Base-by-base conservation (phyloP, 2,329 filamentous ascomycete species). In the Neonectria faginata region DNA sequence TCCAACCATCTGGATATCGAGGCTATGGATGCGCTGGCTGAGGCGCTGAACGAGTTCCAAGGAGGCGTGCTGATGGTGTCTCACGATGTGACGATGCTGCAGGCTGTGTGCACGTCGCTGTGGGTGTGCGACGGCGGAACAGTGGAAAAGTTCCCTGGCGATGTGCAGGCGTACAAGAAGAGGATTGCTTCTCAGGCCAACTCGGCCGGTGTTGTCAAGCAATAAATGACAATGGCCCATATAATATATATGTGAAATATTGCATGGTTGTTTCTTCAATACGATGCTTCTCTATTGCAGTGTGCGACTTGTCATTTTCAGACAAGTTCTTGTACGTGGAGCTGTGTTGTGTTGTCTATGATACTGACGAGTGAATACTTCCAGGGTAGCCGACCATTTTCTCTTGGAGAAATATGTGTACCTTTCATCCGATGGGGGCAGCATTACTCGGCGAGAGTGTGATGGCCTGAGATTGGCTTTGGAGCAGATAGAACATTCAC, bases 1-100 rank as follows among this genome's bases (percentile, higher is more conserved):
- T 97, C 93, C 69, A 99, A 99, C 84, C 96, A 99, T 80, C 84
- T 99, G 74, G 96, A 99, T 88, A 98, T 99, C 73, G 96, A 99
- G 80, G 96, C 96, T 69, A 97, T 99, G 96, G 96, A 99, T 79
- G 95, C 96, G 11, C 84, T 99, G 57, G 91, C 93, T 5, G 89
- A 91, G 31, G 96, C 96, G 16, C 84, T 99, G 72, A 87, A 89
- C 72, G 88, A 90, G 69, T 99, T 98, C 82, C 88, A 97, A 81
- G 96, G 96, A 66, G 96, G 96, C 78, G 94, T 99, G 60, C 84
- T 99, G 74, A 98, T 99, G 94, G 96, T 99, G 62, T 97, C 92
- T 76, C 96, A 99, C 91, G 96, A 99, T 78, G 96, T 99, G 58
- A 98, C 96, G 1, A 97, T 99, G 93, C 80, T 99, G 79, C 94